Percentiles rank a stretch among this genome's conserved stretches.
These are phyloP conservation scores for Barbarea vulgaris DNA, from an alignment of 345 rosid species.

Conservation along the genomic window DNA sequence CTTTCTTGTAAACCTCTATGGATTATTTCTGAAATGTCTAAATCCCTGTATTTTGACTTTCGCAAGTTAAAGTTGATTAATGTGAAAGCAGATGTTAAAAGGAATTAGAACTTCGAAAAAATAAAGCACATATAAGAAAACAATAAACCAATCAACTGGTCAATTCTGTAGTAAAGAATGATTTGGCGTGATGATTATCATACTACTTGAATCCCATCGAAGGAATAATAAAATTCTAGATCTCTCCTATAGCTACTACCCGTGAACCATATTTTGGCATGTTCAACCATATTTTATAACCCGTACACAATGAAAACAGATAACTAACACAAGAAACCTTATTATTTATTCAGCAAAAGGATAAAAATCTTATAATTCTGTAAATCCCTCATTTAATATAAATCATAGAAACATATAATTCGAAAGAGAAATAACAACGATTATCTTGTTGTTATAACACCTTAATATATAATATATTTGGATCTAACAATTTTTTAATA, in stretches of 20 bases:
- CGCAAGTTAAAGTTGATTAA: not conserved
- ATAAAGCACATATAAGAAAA: not conserved
- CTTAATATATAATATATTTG: not conserved
- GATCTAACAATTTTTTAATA: constrained; percentile 4
- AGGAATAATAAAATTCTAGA: not conserved
- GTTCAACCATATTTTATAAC: constrained; percentile 13
- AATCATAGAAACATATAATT: not conserved
- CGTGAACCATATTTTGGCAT: constrained; percentile 33
- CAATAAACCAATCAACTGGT: not conserved
- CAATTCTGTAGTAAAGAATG: not conserved
- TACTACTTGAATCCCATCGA: not conserved
- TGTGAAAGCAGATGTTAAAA: not conserved
- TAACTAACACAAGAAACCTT: not conserved
- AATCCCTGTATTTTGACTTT: not conserved
- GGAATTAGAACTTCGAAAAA: not conserved
- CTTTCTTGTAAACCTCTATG: no score
- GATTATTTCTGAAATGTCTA: not conserved
- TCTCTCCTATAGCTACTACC: constrained; percentile 7
- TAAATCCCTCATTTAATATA: not conserved
- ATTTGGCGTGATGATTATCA: not conserved
- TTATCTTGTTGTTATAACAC: not conserved
- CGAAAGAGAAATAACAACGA: constrained; percentile 13
- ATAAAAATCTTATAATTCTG: not conserved
- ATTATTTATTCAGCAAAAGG: not conserved
- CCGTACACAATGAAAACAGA: not conserved